phyloP scores from a whole-genome alignment of 1,139 yeast species.

The Kodamaea alishanica region DNA sequence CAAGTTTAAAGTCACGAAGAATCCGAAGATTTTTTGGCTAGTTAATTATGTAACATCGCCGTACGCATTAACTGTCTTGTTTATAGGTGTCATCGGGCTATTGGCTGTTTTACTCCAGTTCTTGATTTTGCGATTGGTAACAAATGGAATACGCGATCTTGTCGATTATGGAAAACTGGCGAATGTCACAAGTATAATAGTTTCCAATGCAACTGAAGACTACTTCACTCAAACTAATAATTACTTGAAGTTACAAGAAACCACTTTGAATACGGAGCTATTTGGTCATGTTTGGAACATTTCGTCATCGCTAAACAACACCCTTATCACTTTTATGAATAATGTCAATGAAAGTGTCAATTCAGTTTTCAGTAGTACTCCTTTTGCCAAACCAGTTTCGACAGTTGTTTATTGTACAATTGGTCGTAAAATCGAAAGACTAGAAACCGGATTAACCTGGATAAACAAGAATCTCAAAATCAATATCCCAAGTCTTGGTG shows the following conservation, averaged over 20 bases:
- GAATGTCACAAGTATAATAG: background rate
- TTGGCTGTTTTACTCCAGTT: conserved; percentile 47
- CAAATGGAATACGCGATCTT: conserved; percentile 1
- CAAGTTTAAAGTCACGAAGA: conserved; percentile 4
- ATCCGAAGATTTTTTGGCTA: conserved; percentile 35
- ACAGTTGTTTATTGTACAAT: conserved; percentile 74
- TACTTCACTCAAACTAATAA: conserved; percentile 24
- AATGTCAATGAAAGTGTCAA: conserved; percentile 28
- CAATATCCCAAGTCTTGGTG: conserved; percentile 43
- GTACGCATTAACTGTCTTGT: conserved; percentile 40
- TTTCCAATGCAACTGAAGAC: conserved; percentile 7
- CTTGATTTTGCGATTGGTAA: conserved; percentile 30
- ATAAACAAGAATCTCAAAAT: conserved; percentile 60
- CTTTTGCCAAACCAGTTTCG: conserved; percentile 59
- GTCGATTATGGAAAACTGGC: background rate
- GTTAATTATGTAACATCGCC: conserved; percentile 48
- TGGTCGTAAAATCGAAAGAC: conserved; percentile 61
- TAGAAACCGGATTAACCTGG: conserved; percentile 79
- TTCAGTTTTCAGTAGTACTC: conserved; percentile 61
- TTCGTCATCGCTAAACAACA: conserved; percentile 50
- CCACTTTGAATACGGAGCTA: conserved; percentile 53
- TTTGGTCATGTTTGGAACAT: conserved; percentile 65
- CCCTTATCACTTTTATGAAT: conserved; percentile 40
- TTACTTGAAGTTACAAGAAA: conserved; percentile 28
- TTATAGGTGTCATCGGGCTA: conserved; percentile 48